Evolutionary conservation across 2,329 filamentous ascomycete genomes (phyloP).

Genomic region (Fusarium sp.): DNA sequence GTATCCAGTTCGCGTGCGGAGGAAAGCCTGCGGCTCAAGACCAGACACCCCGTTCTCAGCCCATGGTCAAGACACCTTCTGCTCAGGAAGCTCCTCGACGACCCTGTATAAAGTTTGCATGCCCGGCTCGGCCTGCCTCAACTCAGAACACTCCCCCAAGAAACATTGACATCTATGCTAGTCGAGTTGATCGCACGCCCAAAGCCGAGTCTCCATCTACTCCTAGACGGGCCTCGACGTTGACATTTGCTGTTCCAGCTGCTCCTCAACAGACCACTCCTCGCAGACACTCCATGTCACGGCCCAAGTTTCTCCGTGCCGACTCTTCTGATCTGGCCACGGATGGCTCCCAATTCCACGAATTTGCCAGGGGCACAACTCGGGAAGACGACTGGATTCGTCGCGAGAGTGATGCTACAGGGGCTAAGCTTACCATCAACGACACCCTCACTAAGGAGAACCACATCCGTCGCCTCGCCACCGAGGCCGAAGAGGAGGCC

Average conservation of each 20-base stretch:
- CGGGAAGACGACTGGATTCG: slow-evolving; percentile 92
- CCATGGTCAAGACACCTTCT: slow-evolving; percentile 50
- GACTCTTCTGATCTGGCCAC: slow-evolving; percentile 63
- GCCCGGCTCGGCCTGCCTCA: slow-evolving; percentile 66
- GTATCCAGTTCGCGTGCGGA: slow-evolving; percentile 91
- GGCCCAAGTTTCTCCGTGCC: slow-evolving; percentile 64
- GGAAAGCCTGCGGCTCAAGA: slow-evolving; percentile 67
- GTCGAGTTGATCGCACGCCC: slow-evolving; percentile 22
- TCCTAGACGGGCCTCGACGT: slow-evolving; percentile 45
- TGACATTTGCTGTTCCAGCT: slow-evolving; percentile 31
- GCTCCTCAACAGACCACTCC: slow-evolving; percentile 44
- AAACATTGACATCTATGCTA: slow-evolving; percentile 23
- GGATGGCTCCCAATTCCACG: slow-evolving; percentile 80
- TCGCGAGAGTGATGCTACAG: slow-evolving; percentile 72
- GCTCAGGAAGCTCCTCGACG: slow-evolving; percentile 62
- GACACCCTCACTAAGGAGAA: slow-evolving; percentile 94
- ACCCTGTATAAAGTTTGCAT: slow-evolving; percentile 81
- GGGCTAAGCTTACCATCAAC: slow-evolving; percentile 83
- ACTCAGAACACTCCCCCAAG: slow-evolving; percentile 55
- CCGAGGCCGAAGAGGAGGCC: slow-evolving; percentile 93
- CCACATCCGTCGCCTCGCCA: slow-evolving; percentile 84
- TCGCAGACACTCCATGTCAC: slow-evolving; percentile 40
- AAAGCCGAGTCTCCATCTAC: slow-evolving; percentile 48
- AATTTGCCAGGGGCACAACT: slow-evolving; percentile 86
- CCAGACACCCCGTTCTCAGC: slow-evolving; percentile 52